These are phyloP conservation scores for Penicillium sp. DNA, from an alignment of 2,329 filamentous ascomycete species.

Conservation along the genomic window DNA sequence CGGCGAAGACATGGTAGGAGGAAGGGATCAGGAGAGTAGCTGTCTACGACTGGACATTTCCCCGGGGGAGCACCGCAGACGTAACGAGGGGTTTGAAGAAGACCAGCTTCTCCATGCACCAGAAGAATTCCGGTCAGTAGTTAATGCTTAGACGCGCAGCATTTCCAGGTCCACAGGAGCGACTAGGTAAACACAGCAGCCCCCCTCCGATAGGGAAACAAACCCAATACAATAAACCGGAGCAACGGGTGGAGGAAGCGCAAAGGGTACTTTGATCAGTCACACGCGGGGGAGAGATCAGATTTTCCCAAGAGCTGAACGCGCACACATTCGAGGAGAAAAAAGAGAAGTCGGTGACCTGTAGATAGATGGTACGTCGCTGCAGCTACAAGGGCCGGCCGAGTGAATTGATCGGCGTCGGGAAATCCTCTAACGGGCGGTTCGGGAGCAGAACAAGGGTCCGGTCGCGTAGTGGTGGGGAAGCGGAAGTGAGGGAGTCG, in stretches of 20 bases:
- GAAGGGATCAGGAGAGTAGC: slow-evolving; percentile 21
- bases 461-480: slow-evolving; percentile 9
- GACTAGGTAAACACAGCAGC: slow-evolving; percentile 10
- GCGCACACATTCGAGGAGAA: slow-evolving; percentile 10
- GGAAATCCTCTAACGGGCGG: slow-evolving; percentile 6
- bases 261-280: slow-evolving; percentile 6
- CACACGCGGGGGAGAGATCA: slow-evolving; percentile 6
- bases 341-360: slow-evolving; percentile 5
- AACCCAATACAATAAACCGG: not conserved
- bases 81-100: slow-evolving; percentile 32
- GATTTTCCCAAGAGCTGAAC: not conserved
- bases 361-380: slow-evolving; percentile 20
- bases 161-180: slow-evolving; percentile 15
- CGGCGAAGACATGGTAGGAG: slow-evolving; percentile 36
- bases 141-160: slow-evolving; percentile 18
- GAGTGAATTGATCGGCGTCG: slow-evolving; percentile 22
- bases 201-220: not conserved
- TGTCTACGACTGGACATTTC: slow-evolving; percentile 32
- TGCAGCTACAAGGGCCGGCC: slow-evolving; percentile 19
- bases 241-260: not conserved
- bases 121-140: not conserved
- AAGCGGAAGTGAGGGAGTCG: slow-evolving; percentile 11
- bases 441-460: slow-evolving; percentile 14
- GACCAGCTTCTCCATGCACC: slow-evolving; percentile 45
- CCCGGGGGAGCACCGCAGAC: slow-evolving; percentile 19